phyloP scores from a whole-genome alignment of 169 alveolate genomes.

The Eimeria acervulina region DNA sequence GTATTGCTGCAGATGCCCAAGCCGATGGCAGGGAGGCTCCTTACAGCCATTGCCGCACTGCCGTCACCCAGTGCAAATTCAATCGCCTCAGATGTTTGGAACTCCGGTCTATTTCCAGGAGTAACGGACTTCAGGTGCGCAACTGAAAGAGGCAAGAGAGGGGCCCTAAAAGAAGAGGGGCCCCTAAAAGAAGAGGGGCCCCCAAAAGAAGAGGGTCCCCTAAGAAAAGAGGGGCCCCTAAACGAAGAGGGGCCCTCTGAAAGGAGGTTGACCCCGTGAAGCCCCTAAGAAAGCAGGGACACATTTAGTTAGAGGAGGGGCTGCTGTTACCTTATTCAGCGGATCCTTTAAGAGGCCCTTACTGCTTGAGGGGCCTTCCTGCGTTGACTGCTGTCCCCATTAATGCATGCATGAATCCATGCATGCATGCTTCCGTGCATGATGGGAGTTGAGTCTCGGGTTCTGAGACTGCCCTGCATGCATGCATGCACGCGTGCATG shows the following conservation, averaged over 20 bases:
- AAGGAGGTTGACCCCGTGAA: background rate
- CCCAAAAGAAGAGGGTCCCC: background rate
- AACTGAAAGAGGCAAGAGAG: too few species aligned
- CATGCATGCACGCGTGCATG: too few species aligned
- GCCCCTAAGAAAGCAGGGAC: background rate
- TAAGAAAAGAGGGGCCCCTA: background rate
- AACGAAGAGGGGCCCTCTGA: background rate
- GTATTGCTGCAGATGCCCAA: conserved; percentile 10
- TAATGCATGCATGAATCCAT: background rate
- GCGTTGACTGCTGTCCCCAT: too few species aligned
- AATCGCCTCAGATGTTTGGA: conserved; percentile 14
- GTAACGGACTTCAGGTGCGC: conserved; percentile 41
- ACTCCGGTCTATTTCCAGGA: conserved; percentile 31
- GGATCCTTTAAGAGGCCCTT: too few species aligned
- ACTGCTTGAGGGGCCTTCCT: too few species aligned
- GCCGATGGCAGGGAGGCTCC: background rate
- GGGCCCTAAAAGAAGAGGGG: background rate
- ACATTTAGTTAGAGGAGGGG: background rate
- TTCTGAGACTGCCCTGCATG: background rate
- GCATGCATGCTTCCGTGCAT: background rate
- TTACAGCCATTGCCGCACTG: background rate
- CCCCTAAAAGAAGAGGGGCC: background rate
- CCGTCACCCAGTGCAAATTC: background rate
- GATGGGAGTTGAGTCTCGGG: background rate
- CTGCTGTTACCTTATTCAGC: background rate